These are phyloP conservation scores for Xerocomus spinulosus DNA, from an alignment of 768 basidiomycete species.

Conservation along the genomic window DNA sequence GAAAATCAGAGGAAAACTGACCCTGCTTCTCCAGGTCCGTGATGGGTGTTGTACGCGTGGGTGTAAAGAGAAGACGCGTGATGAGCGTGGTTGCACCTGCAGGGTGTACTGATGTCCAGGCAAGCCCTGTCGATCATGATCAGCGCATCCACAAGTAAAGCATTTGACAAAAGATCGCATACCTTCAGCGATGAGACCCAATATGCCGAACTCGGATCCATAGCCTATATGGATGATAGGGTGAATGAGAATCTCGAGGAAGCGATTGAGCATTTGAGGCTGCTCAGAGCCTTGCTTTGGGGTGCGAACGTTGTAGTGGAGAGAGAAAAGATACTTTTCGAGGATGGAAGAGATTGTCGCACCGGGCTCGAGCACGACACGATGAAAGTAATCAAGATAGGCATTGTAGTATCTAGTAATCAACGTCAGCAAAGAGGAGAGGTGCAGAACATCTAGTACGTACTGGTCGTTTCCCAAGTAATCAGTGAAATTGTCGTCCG, in stretches of 20 bases:
- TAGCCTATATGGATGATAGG: constrained; percentile 62
- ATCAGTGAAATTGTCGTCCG: constrained; percentile 21
- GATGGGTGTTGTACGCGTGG: constrained; percentile 17
- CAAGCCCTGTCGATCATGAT: constrained; percentile 44
- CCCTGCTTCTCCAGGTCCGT: constrained; percentile 22
- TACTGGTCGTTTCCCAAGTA: constrained; percentile 31
- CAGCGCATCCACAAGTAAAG: not conserved
- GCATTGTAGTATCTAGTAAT: constrained; percentile 30
- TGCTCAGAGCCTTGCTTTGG: constrained; percentile 30
- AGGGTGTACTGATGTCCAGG: constrained; percentile 50
- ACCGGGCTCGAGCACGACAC: constrained; percentile 26
- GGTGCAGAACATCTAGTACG: not conserved
- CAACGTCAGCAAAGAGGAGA: not conserved
- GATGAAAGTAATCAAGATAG: constrained; percentile 30
- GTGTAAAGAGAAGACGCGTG: constrained; percentile 29
- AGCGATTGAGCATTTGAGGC: constrained; percentile 56
- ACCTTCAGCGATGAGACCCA: constrained; percentile 65
- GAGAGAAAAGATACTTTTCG: constrained; percentile 62
- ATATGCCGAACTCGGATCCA: constrained; percentile 60
- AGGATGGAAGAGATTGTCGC: constrained; percentile 35
- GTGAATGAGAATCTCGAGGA: constrained; percentile 58
- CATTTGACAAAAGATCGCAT: not conserved
- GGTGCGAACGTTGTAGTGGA: constrained; percentile 41
- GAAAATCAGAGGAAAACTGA: not conserved
- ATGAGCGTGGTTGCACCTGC: constrained; percentile 35